Conservation (phyloP, 192 early-diverging fungal species). For the Backusella morwellensis region DNA sequence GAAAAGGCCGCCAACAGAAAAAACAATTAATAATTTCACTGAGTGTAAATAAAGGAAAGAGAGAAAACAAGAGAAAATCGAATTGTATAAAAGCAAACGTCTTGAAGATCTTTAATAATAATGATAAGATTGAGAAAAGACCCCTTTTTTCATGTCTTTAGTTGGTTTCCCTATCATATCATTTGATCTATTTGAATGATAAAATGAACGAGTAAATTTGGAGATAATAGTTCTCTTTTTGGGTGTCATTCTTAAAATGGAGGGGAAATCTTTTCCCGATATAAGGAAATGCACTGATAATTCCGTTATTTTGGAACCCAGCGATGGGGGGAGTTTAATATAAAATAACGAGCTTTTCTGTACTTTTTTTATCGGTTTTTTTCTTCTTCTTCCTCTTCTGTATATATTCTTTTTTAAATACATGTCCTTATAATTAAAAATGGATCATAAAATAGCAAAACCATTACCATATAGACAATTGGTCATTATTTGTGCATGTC, state of each 20-base stretch:
- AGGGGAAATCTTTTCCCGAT: background rate
- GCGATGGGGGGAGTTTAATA: background rate
- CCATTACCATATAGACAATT: conserved; percentile 21
- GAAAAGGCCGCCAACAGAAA: conserved; percentile 25
- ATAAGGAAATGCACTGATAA: background rate
- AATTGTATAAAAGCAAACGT: too few species aligned
- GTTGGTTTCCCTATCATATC: background rate
- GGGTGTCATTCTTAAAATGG: background rate
- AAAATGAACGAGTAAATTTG: background rate
- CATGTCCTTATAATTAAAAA: background rate
- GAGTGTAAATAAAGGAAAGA: background rate
- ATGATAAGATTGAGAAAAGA: background rate
- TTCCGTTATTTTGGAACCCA: background rate
- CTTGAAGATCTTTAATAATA: background rate
- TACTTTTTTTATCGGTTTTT: background rate
- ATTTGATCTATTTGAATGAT: background rate
- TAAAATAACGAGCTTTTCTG: background rate
- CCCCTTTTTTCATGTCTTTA: background rate
- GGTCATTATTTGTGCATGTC: conserved; percentile 18
- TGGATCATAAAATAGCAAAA: background rate
- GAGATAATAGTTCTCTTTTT: background rate
- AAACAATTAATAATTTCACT: background rate
- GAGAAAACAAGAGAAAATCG: background rate
- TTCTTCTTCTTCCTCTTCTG: background rate
- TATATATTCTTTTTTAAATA: background rate